phyloP scores from a whole-genome alignment of 495 filamentous ascomycete species.

The Podospora conica region DNA sequence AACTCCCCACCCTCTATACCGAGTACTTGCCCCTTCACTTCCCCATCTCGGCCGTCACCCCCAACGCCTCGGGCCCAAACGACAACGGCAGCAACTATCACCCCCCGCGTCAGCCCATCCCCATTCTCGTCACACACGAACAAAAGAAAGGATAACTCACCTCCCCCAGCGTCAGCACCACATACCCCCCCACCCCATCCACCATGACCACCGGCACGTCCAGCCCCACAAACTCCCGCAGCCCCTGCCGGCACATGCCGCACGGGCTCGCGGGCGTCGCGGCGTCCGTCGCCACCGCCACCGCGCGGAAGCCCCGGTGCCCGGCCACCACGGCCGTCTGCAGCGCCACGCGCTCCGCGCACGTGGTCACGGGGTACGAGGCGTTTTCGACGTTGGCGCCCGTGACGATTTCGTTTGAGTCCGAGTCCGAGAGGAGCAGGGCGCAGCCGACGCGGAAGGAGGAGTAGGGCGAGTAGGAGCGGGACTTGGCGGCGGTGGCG shows the following conservation, averaged over 20 bases:
- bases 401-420: slow-evolving; percentile 50
- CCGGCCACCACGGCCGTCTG: slow-evolving; percentile 71
- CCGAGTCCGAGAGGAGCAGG: slow-evolving; percentile 50
- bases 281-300: slow-evolving; percentile 83
- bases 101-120: background rate
- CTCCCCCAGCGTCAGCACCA: slow-evolving; percentile 67
- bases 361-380: slow-evolving; percentile 83
- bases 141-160: slow-evolving; percentile 36
- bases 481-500: slow-evolving; percentile 58
- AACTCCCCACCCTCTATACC: background rate
- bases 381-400: slow-evolving; percentile 96
- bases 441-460: slow-evolving; percentile 86
- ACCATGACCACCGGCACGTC: slow-evolving; percentile 85
- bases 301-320: slow-evolving; percentile 63
- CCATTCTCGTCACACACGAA: background rate
- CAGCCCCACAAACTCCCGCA: slow-evolving; percentile 68
- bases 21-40: background rate
- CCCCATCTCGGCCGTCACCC: background rate
- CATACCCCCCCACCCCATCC: slow-evolving; percentile 62
- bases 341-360: slow-evolving; percentile 85
- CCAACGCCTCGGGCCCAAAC: slow-evolving; percentile 59
- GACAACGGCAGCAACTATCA: slow-evolving; percentile 61
- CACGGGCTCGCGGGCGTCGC: slow-evolving; percentile 64
- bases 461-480: slow-evolving; percentile 92
- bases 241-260: slow-evolving; percentile 64